A percentile compares a stretch with the other conserved stretches of the same genome.
Conservation (phyloP, 2,329 filamentous ascomycete species). For the Zopfia rhizophila region DNA sequence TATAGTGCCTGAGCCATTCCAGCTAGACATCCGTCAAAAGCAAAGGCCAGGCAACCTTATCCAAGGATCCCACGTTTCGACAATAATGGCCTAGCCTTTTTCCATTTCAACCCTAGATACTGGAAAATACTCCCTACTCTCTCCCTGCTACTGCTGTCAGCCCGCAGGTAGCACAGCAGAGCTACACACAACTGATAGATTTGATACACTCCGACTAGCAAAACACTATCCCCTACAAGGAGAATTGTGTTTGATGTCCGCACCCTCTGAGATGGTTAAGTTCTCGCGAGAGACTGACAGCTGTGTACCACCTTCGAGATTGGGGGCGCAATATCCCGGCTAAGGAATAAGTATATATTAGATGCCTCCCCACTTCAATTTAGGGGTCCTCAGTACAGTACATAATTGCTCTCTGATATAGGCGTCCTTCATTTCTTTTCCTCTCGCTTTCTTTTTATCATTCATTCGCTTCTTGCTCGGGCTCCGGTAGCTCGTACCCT, state of each 20-base stretch:
- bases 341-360: background rate
- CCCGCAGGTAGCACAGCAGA: conserved; percentile 21
- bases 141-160: conserved; percentile 23
- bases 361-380: conserved; percentile 15
- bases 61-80: conserved; percentile 32
- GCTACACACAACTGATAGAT: conserved; percentile 7
- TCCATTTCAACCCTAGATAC: conserved; percentile 3
- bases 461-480: conserved; percentile 33
- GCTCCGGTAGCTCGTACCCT: conserved; percentile 44
- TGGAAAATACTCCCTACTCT: conserved; percentile 9
- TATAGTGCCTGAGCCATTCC: conserved; percentile 32
- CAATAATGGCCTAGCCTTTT: conserved; percentile 1
- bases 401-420: conserved; percentile 14
- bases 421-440: conserved; percentile 13
- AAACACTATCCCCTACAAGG: background rate
- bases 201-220: conserved; percentile 6
- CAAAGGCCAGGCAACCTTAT: conserved; percentile 25
- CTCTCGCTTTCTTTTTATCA: conserved; percentile 25
- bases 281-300: conserved; percentile 9
- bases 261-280: conserved; percentile 1
- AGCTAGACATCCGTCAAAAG: conserved; percentile 23
- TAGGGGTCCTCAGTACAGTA: no score
- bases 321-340: background rate
- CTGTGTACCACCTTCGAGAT: conserved; percentile 5
- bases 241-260: conserved; percentile 14